phyloP scores from a whole-genome alignment of 148 eudicot species.

The Limonium bicolor region DNA sequence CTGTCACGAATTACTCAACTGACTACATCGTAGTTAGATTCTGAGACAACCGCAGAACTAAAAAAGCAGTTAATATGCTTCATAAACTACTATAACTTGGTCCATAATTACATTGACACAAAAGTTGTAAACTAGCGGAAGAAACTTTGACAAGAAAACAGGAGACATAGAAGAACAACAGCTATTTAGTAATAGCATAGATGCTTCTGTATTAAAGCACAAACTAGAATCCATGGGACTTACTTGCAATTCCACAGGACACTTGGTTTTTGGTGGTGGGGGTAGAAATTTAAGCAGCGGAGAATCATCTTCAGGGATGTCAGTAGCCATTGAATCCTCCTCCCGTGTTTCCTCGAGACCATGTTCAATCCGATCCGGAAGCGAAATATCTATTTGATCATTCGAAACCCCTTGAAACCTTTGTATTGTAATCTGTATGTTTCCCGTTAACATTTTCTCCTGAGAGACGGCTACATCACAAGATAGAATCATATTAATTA shows the following conservation, averaged over 20 bases:
- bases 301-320: constrained; percentile 25
- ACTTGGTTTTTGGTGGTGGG: constrained; percentile 44
- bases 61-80: too few relatives aligned
- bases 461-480: constrained; percentile 14
- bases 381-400: constrained; percentile 23
- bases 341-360: constrained; percentile 21
- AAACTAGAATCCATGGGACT: constrained; percentile 6
- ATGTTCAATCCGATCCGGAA: constrained; percentile 17
- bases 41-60: too few relatives aligned
- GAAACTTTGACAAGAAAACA: background rate
- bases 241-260: constrained; percentile 73
- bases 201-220: too few relatives aligned
- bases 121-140: too few relatives aligned
- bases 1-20: too few relatives aligned
- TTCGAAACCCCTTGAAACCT: too few relatives aligned
- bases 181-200: too few relatives aligned
- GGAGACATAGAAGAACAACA: background rate
- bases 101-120: too few relatives aligned
- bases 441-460: constrained; percentile 18
- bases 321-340: constrained; percentile 20
- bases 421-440: constrained; percentile 21
- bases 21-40: too few relatives aligned
- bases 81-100: too few relatives aligned
- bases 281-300: constrained; percentile 62
- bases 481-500: background rate